These are phyloP conservation scores for Asterella californica DNA, from an alignment of 225 moss, liverwort and hornwort species.

Conservation along the genomic window DNA sequence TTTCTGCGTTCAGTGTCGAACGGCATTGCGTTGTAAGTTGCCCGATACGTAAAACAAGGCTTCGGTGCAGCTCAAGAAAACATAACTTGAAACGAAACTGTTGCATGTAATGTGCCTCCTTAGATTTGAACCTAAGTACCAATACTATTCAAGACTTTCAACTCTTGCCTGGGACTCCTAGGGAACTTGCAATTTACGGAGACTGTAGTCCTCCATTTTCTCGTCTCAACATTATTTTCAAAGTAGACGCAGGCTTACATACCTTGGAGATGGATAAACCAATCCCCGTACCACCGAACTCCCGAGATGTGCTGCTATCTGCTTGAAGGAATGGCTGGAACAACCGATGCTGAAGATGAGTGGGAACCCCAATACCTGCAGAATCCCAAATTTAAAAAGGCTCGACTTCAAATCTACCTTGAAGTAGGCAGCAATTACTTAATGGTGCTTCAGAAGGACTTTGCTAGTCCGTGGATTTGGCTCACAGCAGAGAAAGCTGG, in stretches of 20 bases:
- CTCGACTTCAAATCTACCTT: background rate
- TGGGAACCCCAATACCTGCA: constrained; percentile 75
- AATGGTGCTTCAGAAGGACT: background rate
- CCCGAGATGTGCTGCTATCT: constrained; percentile 85
- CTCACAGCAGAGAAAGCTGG: background rate
- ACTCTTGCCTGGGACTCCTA: too few relatives aligned
- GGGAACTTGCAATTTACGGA: too few relatives aligned
- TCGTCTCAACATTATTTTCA: background rate
- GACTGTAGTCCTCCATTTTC: too few relatives aligned
- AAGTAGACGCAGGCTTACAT: background rate
- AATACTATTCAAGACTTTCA: too few relatives aligned
- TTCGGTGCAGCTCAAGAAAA: background rate
- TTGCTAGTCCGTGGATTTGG: background rate
- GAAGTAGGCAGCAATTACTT: background rate
- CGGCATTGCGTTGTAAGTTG: background rate
- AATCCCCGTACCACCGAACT: constrained; percentile 92
- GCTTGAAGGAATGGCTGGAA: constrained; percentile 94
- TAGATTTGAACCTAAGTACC: background rate
- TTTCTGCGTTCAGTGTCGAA: constrained; percentile 50
- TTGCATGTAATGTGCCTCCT: too few relatives aligned
- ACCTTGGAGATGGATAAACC: constrained; percentile 96
- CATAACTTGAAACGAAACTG: too few relatives aligned
- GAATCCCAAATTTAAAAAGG: background rate
- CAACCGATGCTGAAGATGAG: constrained; percentile 63
- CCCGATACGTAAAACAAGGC: too few relatives aligned